Evolutionary conservation across 176 grass and related monocot species (phyloP).

Genomic region (Alopecurus myosuroides): DNA sequence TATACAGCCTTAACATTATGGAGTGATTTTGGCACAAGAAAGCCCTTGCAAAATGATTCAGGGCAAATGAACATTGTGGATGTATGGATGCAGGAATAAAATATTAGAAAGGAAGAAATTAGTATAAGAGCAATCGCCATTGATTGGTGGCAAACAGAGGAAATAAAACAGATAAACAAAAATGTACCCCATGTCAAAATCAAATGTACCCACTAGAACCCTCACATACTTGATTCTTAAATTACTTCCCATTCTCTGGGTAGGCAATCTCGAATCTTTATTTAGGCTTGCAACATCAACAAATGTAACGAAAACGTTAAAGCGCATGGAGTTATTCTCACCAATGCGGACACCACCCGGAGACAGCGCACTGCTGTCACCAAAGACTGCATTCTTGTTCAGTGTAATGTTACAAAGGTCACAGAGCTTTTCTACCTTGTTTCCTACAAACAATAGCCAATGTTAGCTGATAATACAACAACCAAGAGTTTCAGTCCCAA

Average conservation of each 20-base stretch:
- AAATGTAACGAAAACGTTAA: slow-evolving; percentile 20
- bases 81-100: neutral
- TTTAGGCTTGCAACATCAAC: neutral
- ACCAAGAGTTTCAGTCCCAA: too few species aligned
- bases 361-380: slow-evolving; percentile 56
- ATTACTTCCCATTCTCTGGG: neutral
- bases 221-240: too few species aligned
- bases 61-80: neutral
- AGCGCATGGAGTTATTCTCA: slow-evolving; percentile 15
- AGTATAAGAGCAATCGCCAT: neutral
- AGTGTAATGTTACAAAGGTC: slow-evolving; percentile 60
- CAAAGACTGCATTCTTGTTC: slow-evolving; percentile 69
- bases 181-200: neutral
- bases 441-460: slow-evolving; percentile 40
- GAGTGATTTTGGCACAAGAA: neutral
- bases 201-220: neutral
- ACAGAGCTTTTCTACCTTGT: slow-evolving; percentile 72
- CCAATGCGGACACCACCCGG: slow-evolving; percentile 72
- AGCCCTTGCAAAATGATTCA: neutral
- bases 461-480: too few species aligned
- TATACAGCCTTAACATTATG: too few species aligned
- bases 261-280: neutral
- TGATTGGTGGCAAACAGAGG: neutral
- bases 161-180: neutral
- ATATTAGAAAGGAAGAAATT: neutral